Conservation (phyloP, 306 rosid genomes). For the Cyamopsis tetragonoloba region DNA sequence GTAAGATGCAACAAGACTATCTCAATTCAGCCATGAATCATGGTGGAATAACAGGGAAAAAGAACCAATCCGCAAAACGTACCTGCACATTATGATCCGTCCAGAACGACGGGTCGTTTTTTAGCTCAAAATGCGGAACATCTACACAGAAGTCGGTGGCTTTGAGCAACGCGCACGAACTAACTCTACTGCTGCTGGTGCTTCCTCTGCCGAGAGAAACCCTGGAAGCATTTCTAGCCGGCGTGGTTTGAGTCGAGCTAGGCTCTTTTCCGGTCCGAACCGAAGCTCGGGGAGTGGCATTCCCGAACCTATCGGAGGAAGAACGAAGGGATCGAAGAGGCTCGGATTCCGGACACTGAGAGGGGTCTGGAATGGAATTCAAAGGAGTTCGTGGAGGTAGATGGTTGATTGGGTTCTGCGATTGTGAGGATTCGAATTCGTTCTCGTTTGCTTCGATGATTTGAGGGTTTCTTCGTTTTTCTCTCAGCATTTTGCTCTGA, state of each 20-base stretch:
- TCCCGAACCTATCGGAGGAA: conserved; percentile 33
- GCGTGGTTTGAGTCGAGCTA: conserved; percentile 66
- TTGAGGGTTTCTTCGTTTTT: conserved; percentile 29
- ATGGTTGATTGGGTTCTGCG: conserved; percentile 33
- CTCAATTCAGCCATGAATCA: conserved; percentile 1
- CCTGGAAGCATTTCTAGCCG: conserved; percentile 51
- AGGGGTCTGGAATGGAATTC: conserved; percentile 70
- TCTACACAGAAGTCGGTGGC: conserved; percentile 32
- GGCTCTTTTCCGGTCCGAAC: conserved; percentile 61
- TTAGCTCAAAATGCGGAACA: conserved; percentile 65
- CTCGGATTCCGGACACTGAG: conserved; percentile 45
- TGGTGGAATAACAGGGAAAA: background rate
- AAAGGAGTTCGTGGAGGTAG: conserved; percentile 81
- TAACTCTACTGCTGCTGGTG: conserved; percentile 39
- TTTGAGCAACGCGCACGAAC: conserved; percentile 33
- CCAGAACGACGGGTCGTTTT: conserved; percentile 79
- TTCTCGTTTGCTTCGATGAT: conserved; percentile 55
- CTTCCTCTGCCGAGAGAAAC: conserved; percentile 56
- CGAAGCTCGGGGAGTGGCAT: conserved; percentile 39
- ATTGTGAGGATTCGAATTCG: conserved; percentile 42
- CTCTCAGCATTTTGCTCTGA: conserved; percentile 36
- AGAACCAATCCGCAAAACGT: conserved; percentile 7
- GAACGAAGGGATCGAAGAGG: conserved; percentile 31
- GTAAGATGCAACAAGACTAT: conserved; percentile 22
- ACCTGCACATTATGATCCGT: conserved; percentile 91